A percentile compares a stretch with the other conserved stretches of the same genome.
These are phyloP conservation scores for Puccinia coronata DNA, from an alignment of 1,284 basidiomycete species.

Conservation along the genomic window DNA sequence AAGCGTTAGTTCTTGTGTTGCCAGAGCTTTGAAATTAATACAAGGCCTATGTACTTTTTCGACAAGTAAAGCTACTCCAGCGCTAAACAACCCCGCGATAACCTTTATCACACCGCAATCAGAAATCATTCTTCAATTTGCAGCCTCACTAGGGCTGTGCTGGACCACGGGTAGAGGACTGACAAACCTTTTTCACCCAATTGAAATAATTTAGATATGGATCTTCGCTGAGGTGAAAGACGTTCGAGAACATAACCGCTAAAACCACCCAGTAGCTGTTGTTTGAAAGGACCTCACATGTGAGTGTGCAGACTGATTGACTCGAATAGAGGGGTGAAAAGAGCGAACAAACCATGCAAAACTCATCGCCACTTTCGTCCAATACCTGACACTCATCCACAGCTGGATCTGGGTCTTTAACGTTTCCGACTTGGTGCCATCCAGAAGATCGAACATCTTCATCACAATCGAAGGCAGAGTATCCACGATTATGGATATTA, in stretches of 20 bases:
- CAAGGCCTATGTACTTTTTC: conserved; percentile 66
- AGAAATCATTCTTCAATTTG: neutral
- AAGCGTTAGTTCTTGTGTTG: neutral
- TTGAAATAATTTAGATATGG: conserved; percentile 7
- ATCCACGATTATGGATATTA: conserved; percentile 27
- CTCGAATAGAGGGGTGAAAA: neutral
- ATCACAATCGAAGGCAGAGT: conserved; percentile 9
- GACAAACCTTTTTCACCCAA: conserved; percentile 31
- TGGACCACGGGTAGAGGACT: neutral
- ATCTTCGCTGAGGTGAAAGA: conserved; percentile 1
- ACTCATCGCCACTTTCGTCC: conserved; percentile 13
- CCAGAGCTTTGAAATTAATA: neutral
- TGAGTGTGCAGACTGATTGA: neutral
- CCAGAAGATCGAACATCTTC: conserved; percentile 14
- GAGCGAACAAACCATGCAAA: conserved; percentile 11
- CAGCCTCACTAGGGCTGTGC: neutral
- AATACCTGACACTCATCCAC: conserved; percentile 40
- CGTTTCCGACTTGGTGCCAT: conserved; percentile 30
- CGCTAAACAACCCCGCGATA: conserved; percentile 66
- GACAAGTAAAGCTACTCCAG: conserved; percentile 66
- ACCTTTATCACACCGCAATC: neutral
- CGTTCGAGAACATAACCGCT: neutral
- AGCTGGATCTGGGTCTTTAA: conserved; percentile 34
- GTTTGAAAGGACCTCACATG: neutral
- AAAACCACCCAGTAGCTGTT: conserved; percentile 30